Evolutionary conservation across 306 rosid genomes (phyloP).

Genomic region (Ochetophila trinervis): DNA sequence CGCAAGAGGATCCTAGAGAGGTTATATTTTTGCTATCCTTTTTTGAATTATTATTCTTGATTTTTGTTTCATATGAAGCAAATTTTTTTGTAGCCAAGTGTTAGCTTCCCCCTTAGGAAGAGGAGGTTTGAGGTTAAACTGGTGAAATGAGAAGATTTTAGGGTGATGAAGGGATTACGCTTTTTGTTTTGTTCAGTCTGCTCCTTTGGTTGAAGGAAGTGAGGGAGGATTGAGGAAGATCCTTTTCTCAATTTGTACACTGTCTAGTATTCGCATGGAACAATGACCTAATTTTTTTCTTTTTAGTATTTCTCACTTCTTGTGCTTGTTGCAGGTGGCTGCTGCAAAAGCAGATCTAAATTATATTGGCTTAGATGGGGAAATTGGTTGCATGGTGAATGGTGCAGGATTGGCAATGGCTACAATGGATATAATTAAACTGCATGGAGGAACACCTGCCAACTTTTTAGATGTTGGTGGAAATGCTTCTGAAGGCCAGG

Average conservation of each 20-base stretch:
- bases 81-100: neutral
- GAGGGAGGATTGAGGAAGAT: too few relatives aligned
- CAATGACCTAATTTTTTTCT: neutral
- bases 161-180: neutral
- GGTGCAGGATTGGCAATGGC: slow-evolving; percentile 99
- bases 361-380: slow-evolving; percentile 97
- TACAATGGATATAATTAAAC: slow-evolving; percentile 94
- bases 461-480: slow-evolving; percentile 98
- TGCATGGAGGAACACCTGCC: slow-evolving; percentile 99
- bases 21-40: slow-evolving; percentile 29
- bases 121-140: neutral
- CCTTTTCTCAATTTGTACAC: too few relatives aligned
- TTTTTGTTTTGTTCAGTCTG: neutral
- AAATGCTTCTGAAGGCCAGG: slow-evolving; percentile 98
- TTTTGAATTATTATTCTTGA: slow-evolving; percentile 9
- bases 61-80: slow-evolving; percentile 19
- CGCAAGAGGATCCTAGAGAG: slow-evolving; percentile 99
- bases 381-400: slow-evolving; percentile 99
- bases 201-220: too few relatives aligned
- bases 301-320: slow-evolving; percentile 1
- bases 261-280: neutral
- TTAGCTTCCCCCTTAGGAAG: neutral
- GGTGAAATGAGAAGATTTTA: neutral
- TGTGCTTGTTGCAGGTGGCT: slow-evolving; percentile 56
- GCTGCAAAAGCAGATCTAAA: slow-evolving; percentile 97